Evolutionary conservation across 352 stramenopile genomes (phyloP).

Genomic region (Phytophthora hibernalis): DNA sequence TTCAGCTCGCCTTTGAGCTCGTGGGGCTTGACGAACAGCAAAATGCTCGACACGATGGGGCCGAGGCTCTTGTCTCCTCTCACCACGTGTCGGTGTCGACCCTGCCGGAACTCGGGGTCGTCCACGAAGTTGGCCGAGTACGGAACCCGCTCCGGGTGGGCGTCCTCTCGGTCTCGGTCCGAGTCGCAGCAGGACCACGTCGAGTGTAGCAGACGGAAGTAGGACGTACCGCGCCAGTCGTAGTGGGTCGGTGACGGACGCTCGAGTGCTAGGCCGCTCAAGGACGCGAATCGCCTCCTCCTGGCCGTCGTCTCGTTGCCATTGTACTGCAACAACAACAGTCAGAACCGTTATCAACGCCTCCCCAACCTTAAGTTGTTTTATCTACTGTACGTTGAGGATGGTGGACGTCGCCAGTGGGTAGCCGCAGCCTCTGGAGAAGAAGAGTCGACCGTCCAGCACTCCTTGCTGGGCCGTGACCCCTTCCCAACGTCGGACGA

Average conservation of each 20-base stretch:
- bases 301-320: constrained; percentile 66
- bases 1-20: constrained; percentile 97
- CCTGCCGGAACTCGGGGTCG: constrained; percentile 85
- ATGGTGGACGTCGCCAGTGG: constrained; percentile 82
- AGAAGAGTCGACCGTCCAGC: constrained; percentile 76
- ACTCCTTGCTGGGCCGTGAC: constrained; percentile 72
- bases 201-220: constrained; percentile 84
- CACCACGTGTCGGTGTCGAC: constrained; percentile 82
- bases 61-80: constrained; percentile 90
- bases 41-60: constrained; percentile 93
- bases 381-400: constrained; percentile 50
- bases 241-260: constrained; percentile 55
- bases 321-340: constrained; percentile 68
- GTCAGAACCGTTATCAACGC: background rate
- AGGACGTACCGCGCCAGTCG: constrained; percentile 88
- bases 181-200: constrained; percentile 77
- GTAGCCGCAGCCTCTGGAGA: constrained; percentile 87
- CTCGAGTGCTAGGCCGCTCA: constrained; percentile 55
- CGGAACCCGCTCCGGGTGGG: constrained; percentile 57
- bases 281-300: constrained; percentile 61
- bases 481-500: constrained; percentile 82
- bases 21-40: constrained; percentile 96
- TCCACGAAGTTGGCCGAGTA: constrained; percentile 88
- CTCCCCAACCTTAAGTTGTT: too few relatives aligned
- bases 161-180: constrained; percentile 81